Evolutionary conservation across 192 early-diverging fungal species (phyloP), one percentile per base, ranked within the genome.

Genomic region (Coemansia sp.): DNA sequence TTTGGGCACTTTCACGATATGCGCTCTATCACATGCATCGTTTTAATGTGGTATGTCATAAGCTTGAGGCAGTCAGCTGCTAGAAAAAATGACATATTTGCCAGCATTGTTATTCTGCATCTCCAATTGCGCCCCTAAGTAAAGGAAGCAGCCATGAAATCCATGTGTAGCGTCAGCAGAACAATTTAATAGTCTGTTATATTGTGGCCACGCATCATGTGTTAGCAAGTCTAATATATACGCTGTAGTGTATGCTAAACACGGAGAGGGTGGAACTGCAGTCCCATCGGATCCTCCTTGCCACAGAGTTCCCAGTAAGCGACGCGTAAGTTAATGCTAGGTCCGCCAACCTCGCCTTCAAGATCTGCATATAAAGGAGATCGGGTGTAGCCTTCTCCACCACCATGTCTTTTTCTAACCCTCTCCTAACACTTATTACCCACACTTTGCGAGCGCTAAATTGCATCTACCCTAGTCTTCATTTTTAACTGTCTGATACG

Each of bases 101-200:
- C 42, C 42, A 45, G 15, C 42, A 40, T 45, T 45, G 9, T 17
- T 17, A n/a, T 45, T 17, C 13, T 13, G 42, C 42, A 17, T 45
- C 42, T 17, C 38, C 11, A 10, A 40, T 40, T 45, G 7, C 10
- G 22, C 1, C 22, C 22, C 14, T 10, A 13, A 14, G 13, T 2
- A 9, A 52, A 52, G 22, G 10, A 8, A 52, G 25, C 4, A 52
- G 10, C 1, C 20, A 52, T 17, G n/a, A 48, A 52, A 8, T 1
- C 49, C 22, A 25, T 52, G 49, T 52, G 49, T 52, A 52, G 19
- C 10, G 49, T 52, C 49, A 52, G 49, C 49, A 52, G 49, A 4
- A 22, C 22, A 52, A 52, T 52, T 52, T 52, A 52, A 52, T 52
- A 52, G 49, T 52, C 49, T 52, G 8, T 52, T 52, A 52, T 52